Percentiles rank a stretch among this genome's conserved stretches.
Conservation (phyloP, 805 yeast genomes). For the Ogataea paraovalis region DNA sequence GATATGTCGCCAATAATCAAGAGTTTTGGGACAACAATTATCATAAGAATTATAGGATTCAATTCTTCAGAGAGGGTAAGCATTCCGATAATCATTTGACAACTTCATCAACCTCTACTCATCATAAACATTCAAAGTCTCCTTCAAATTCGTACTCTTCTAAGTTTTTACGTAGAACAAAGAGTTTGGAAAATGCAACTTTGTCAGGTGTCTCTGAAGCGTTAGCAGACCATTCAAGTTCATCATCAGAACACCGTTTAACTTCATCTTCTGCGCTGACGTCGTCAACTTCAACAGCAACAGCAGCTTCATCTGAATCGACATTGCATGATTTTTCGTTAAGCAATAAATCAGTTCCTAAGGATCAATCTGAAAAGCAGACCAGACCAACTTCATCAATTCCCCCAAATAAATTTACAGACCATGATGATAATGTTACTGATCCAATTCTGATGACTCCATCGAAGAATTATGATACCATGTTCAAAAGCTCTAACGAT, state of each 20-base stretch:
- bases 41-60: slow-evolving; percentile 52
- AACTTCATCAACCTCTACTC: not conserved
- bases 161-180: slow-evolving; percentile 21
- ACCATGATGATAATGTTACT: not conserved
- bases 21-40: slow-evolving; percentile 81
- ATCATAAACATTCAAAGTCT: not conserved
- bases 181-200: slow-evolving; percentile 20
- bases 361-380: not conserved
- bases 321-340: slow-evolving; percentile 1
- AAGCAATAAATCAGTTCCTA: slow-evolving; percentile 5
- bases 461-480: slow-evolving; percentile 16
- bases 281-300: not conserved
- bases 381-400: not conserved
- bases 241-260: not conserved
- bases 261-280: not conserved
- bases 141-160: slow-evolving; percentile 15
- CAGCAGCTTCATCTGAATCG: not conserved
- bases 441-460: slow-evolving; percentile 14
- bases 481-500: slow-evolving; percentile 10
- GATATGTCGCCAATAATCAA: slow-evolving; percentile 42
- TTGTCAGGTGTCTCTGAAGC: slow-evolving; percentile 1
- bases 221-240: not conserved
- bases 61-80: slow-evolving; percentile 20
- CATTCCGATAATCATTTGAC: not conserved
- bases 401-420: not conserved